Conservation (phyloP, 768 basidiomycete species). For the Phanerochaete sordida region DNA sequence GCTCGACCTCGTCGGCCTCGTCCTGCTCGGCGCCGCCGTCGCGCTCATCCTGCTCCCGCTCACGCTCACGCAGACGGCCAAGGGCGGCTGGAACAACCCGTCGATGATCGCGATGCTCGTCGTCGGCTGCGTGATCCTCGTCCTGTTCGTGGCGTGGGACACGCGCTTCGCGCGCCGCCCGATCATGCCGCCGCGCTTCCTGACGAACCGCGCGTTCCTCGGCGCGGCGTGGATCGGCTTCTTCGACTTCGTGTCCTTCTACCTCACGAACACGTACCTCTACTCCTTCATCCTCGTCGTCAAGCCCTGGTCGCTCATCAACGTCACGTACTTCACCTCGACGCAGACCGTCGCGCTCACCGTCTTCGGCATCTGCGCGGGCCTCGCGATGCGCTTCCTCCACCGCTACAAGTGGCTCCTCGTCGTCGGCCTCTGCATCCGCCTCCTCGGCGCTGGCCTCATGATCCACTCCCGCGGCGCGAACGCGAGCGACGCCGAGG, state of each 20-base stretch:
- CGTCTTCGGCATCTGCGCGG: constrained; percentile 45
- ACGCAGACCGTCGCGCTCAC: constrained; percentile 41
- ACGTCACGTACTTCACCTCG: constrained; percentile 34
- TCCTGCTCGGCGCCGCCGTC: constrained; percentile 27
- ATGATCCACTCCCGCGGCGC: constrained; percentile 25
- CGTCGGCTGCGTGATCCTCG: constrained; percentile 25
- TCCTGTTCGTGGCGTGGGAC: constrained; percentile 30
- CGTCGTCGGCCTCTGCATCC: constrained; percentile 31
- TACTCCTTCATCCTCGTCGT: constrained; percentile 57
- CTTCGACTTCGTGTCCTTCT: constrained; percentile 46
- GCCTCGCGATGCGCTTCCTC: constrained; percentile 38
- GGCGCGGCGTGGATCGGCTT: constrained; percentile 24
- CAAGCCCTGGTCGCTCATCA: constrained; percentile 27
- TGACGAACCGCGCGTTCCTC: constrained; percentile 32
- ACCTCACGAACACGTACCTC: constrained; percentile 69
- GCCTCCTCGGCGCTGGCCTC: constrained; percentile 28
- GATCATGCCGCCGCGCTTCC: constrained; percentile 30
- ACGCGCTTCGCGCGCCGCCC: constrained; percentile 30
- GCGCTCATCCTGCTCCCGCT: constrained; percentile 30
- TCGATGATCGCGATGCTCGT: constrained; percentile 31
- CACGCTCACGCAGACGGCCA: constrained; percentile 22
- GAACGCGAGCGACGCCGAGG: constrained; percentile 24
- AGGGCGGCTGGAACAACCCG: constrained; percentile 23
- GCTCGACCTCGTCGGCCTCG: constrained; percentile 27
- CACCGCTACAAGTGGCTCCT: constrained; percentile 46